Percentiles rank a stretch among this genome's conserved stretches.
Conservation (phyloP, 208 protist species). For the Kentomonas sorsogonicus region DNA sequence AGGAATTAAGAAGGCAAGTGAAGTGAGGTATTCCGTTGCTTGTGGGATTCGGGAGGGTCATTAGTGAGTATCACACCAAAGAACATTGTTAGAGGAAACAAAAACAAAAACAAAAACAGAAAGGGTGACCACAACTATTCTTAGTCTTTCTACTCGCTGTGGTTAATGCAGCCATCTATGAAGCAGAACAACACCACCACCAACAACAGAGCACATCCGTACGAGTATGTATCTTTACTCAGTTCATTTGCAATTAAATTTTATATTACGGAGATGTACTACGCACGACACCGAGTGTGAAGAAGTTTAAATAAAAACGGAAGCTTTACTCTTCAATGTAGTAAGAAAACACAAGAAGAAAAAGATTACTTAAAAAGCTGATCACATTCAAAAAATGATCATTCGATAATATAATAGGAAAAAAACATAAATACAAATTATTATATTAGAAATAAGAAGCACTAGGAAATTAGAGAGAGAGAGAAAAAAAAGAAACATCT, state of each 20-base stretch:
- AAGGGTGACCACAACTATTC: background rate
- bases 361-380: background rate
- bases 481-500: constrained; percentile 7
- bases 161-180: no score
- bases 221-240: no score
- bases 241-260: no score
- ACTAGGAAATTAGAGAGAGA: constrained; percentile 1
- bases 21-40: no score
- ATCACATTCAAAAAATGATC: no score
- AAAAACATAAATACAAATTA: constrained; percentile 4
- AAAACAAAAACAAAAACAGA: background rate
- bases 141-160: background rate
- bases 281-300: no score
- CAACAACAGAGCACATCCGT: no score
- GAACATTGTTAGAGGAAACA: background rate
- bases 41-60: no score
- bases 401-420: constrained; percentile 2
- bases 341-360: background rate
- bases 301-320: constrained; percentile 1
- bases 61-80: no score
- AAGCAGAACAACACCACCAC: no score
- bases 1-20: no score
- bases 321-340: background rate
- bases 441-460: constrained; percentile 9
- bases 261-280: no score